phyloP scores from a whole-genome alignment of 1,284 basidiomycete genomes.

The Puccinia polysora region DNA sequence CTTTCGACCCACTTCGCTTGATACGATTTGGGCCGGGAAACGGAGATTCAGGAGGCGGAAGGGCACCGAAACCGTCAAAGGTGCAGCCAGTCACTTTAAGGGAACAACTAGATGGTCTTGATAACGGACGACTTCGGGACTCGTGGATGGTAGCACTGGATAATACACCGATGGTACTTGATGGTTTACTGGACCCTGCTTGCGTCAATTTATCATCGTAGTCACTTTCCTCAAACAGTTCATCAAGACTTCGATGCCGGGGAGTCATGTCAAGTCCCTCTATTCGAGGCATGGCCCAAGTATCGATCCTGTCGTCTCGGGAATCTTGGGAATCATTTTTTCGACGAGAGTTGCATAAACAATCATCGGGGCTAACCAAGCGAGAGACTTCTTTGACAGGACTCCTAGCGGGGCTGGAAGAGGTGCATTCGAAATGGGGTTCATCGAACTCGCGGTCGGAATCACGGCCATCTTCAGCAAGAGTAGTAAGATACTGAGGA shows the following conservation, averaged over 20 bases:
- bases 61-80: slow-evolving; percentile 36
- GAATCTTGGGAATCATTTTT: background rate
- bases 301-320: background rate
- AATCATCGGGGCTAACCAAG: no score
- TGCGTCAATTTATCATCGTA: slow-evolving; percentile 16
- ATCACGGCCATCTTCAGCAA: slow-evolving; percentile 25
- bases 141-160: slow-evolving; percentile 4
- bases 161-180: slow-evolving; percentile 18
- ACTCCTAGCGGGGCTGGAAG: slow-evolving; percentile 15
- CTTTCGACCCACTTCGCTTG: background rate
- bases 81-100: background rate
- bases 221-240: slow-evolving; percentile 24
- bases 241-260: slow-evolving; percentile 24
- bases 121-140: background rate
- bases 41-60: slow-evolving; percentile 42
- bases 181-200: slow-evolving; percentile 32
- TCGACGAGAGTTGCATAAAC: background rate
- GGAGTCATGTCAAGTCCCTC: slow-evolving; percentile 31
- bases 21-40: slow-evolving; percentile 28
- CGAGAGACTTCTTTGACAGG: background rate
- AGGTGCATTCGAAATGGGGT: background rate
- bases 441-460: slow-evolving; percentile 17
- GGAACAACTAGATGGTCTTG: background rate
- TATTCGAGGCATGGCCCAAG: slow-evolving; percentile 25
- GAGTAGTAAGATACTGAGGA: slow-evolving; percentile 7